Evolutionary conservation across 2,329 filamentous ascomycete genomes (phyloP).

Genomic region (Cladosporium sp.): DNA sequence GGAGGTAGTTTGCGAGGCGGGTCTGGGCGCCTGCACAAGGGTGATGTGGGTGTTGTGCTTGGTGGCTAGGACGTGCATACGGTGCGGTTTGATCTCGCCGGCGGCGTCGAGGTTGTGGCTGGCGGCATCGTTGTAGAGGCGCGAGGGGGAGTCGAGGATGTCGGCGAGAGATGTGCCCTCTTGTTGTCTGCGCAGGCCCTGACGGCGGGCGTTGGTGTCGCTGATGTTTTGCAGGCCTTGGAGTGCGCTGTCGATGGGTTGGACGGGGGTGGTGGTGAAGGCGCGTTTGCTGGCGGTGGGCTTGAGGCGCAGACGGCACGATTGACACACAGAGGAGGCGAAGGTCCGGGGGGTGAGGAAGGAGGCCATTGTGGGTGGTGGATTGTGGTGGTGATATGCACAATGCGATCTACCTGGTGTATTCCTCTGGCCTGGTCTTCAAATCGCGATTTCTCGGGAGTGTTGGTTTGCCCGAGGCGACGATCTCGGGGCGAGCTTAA

Average conservation of each 20-base stretch:
- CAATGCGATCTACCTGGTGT: background rate
- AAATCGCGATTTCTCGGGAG: slow-evolving; percentile 12
- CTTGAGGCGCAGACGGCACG: slow-evolving; percentile 38
- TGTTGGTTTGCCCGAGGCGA: background rate
- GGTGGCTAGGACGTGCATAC: slow-evolving; percentile 81
- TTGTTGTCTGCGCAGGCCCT: background rate
- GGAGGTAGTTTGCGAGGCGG: slow-evolving; percentile 30
- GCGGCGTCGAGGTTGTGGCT: slow-evolving; percentile 17
- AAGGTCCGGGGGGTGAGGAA: slow-evolving; percentile 30
- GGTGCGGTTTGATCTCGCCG: slow-evolving; percentile 57
- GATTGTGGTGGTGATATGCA: background rate
- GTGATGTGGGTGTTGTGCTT: slow-evolving; percentile 97
- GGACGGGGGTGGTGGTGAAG: slow-evolving; percentile 36
- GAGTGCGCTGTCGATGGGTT: slow-evolving; percentile 8
- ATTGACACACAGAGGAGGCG: slow-evolving; percentile 38
- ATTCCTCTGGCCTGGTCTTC: background rate
- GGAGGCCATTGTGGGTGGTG: slow-evolving; percentile 26
- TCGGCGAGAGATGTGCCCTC: background rate
- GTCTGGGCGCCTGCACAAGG: slow-evolving; percentile 66
- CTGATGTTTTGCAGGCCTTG: slow-evolving; percentile 10
- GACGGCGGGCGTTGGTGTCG: slow-evolving; percentile 9
- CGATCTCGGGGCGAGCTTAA: background rate
- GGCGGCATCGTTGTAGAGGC: background rate
- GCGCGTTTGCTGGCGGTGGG: slow-evolving; percentile 22
- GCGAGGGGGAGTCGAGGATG: background rate